Base-by-base conservation (phyloP, 1,284 basidiomycete species). In the Marasmius sp. region DNA sequence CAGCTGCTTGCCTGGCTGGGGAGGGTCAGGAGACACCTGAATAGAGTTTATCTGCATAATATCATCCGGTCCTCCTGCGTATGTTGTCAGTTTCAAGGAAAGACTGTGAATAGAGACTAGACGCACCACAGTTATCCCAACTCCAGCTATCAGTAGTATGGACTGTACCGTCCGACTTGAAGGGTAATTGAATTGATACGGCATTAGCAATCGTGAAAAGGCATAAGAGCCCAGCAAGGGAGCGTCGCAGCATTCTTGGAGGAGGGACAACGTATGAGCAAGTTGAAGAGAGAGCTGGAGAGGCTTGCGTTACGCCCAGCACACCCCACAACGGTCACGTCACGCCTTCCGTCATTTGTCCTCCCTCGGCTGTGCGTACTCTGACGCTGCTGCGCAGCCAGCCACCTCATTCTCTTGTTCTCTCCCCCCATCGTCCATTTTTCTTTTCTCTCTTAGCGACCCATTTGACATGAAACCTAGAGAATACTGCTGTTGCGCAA, bases 401-500 rank as follows among this genome's bases (percentile, higher is more conserved):
- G 38, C n/a, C 34, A 36, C 18, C 37, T 18, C 52, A 16, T 16
- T 5, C 27, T 34, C 14, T 54, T 34, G 37, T 57, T 57, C 33
- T 20, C 55, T 33, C 11, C 27, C 39, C n/a, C 45, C 57, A 18
- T 47, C 57, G 12, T 50, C 45, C 39, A 43, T 20, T 54, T 61
- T 67, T 73, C 61, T 65, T 58, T 48, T 57, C 48, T 50, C 45
- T 36, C 37, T 50, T 61, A 8, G 49, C 18, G 38, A 20, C 20
- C 58, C 48, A 43, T 33, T 49, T 36, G 49, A 20, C 22, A 85
- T 84, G 85, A 91, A 88, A 73, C 76, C 85, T 51, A 80, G 88
- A 79, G 86, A 92, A 41, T 91, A 92, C 68, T 92, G 90, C 67
- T 92, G 89, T 70, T 91, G 89, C 71, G 94, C 94, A 56, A 89